These are phyloP conservation scores for Beauveria bassiana DNA, from an alignment of 2,329 filamentous ascomycete species.

Conservation along the genomic window DNA sequence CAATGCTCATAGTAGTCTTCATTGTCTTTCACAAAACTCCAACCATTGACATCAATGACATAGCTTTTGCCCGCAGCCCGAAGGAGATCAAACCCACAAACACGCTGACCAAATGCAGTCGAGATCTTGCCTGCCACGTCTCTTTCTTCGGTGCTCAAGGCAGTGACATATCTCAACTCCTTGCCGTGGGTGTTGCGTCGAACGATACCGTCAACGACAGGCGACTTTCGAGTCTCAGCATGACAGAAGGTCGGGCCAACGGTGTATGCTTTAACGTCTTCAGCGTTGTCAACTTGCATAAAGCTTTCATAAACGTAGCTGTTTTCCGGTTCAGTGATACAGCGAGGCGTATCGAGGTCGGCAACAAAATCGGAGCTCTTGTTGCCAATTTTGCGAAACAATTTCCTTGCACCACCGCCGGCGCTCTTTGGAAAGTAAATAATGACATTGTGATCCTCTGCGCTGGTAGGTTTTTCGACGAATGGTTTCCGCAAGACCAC, in stretches of 20 bases:
- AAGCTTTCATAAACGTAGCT: slow-evolving; percentile 98
- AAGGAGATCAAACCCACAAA: slow-evolving; percentile 92
- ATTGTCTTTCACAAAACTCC: slow-evolving; percentile 99
- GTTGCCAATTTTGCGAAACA: slow-evolving; percentile 97
- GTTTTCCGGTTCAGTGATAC: slow-evolving; percentile 68
- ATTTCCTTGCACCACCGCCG: slow-evolving; percentile 79
- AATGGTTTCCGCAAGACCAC: slow-evolving; percentile 80
- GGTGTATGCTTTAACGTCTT: slow-evolving; percentile 98
- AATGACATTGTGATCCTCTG: slow-evolving; percentile 97
- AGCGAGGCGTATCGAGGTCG: slow-evolving; percentile 66
- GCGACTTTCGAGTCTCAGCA: slow-evolving; percentile 93
- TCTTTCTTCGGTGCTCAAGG: slow-evolving; percentile 70
- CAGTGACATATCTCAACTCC: slow-evolving; percentile 90
- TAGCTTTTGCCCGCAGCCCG: slow-evolving; percentile 85
- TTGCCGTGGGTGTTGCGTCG: slow-evolving; percentile 96
- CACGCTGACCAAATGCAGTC: slow-evolving; percentile 82
- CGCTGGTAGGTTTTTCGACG: slow-evolving; percentile 96
- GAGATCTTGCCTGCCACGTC: slow-evolving; percentile 86
- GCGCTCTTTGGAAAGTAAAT: slow-evolving; percentile 89
- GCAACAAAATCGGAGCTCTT: slow-evolving; percentile 94
- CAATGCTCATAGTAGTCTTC: slow-evolving; percentile 96
- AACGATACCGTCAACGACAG: slow-evolving; percentile 92
- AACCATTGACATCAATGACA: slow-evolving; percentile 98
- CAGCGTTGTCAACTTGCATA: slow-evolving; percentile 89
- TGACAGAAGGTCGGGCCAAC: slow-evolving; percentile 91